Base-by-base conservation (phyloP, 1,139 yeast species). In the Sugiyamaella xylanicola region DNA sequence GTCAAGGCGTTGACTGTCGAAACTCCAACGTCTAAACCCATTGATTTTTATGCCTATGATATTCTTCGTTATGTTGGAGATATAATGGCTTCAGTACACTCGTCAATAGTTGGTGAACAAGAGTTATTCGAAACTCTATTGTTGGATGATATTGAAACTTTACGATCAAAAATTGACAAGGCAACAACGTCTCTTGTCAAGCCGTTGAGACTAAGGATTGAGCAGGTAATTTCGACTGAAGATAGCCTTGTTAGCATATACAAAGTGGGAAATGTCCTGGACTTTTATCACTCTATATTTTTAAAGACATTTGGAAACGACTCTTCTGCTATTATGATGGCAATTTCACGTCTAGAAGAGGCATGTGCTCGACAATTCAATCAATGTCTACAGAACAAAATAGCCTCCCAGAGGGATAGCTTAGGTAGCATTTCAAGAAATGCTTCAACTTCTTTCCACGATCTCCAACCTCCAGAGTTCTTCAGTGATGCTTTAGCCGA, bases 11-110 rank as follows among this genome's bases (percentile, higher is more conserved):
- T 90, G 13, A 79, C 86, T 0, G 81, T 79, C 21, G 77, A 83
- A 29, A 65, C 65, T 20, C 55, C 60, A 56, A 57, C 65, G 13
- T 61, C 68, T 13, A 72, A 83, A 58, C 87, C 92, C 1, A 75
- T 89, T 20, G 79, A 82, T 47, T 73, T 86, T 50, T 80, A 86
- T 9, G 86, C 92, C 0, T 88, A 86, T 68, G 97, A 93, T 69
- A 89, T 97, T 1, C 75, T 84, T 17, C 77, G 96, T 56, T 91
- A 85, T 63, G 78, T 89, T 17, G 96, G 98, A 25, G 98, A 91
- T 68, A 79, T 93, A 32, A 74, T 93, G 47, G 99, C 99, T 0
- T 88, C 89, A 74, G 79, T 92, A 13, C 98, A 95, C 67, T 82
- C 95, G 0, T 80, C 90, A n/a, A 85, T 92, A 36, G 96, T 91